Conservation (phyloP, 139 green algal genomes). For the Picochlorum sp. region DNA sequence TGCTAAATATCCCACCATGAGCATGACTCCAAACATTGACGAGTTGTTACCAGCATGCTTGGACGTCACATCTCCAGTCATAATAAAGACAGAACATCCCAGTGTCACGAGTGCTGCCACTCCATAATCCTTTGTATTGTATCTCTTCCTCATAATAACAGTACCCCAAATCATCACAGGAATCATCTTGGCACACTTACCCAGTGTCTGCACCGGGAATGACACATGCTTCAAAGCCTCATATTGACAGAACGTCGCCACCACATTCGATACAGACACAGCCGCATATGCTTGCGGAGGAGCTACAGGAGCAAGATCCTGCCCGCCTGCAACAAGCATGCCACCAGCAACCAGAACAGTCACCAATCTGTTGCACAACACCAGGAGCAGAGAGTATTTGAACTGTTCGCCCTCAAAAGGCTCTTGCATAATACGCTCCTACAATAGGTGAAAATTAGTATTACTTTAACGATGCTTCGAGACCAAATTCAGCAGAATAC, state of each 20-base stretch:
- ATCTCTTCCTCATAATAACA: slow-evolving; percentile 80
- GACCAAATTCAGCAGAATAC: neutral
- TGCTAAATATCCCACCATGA: slow-evolving; percentile 90
- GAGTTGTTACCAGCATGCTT: slow-evolving; percentile 12
- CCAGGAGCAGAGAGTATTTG: slow-evolving; percentile 85
- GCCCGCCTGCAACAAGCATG: slow-evolving; percentile 35
- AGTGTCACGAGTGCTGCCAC: slow-evolving; percentile 67
- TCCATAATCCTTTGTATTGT: slow-evolving; percentile 69
- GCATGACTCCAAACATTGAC: slow-evolving; percentile 47
- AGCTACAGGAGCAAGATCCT: slow-evolving; percentile 40
- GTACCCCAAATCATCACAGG: slow-evolving; percentile 97
- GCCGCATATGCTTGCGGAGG: slow-evolving; percentile 59
- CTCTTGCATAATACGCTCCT: slow-evolving; percentile 91
- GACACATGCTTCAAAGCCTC: slow-evolving; percentile 95
- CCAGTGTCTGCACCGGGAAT: slow-evolving; percentile 90
- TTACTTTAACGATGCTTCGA: no score
- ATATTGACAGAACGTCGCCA: slow-evolving; percentile 96
- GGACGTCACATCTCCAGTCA: slow-evolving; percentile 30
- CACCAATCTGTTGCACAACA: slow-evolving; percentile 90
- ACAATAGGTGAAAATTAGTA: slow-evolving; percentile 3
- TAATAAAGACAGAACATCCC: slow-evolving; percentile 81
- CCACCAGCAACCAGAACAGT: slow-evolving; percentile 51
- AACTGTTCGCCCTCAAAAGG: slow-evolving; percentile 66
- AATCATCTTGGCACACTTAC: slow-evolving; percentile 96
- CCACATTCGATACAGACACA: slow-evolving; percentile 84